These are phyloP conservation scores for Cadophora sp. DNA, from an alignment of 2,329 filamentous ascomycete genomes.

Conservation along the genomic window DNA sequence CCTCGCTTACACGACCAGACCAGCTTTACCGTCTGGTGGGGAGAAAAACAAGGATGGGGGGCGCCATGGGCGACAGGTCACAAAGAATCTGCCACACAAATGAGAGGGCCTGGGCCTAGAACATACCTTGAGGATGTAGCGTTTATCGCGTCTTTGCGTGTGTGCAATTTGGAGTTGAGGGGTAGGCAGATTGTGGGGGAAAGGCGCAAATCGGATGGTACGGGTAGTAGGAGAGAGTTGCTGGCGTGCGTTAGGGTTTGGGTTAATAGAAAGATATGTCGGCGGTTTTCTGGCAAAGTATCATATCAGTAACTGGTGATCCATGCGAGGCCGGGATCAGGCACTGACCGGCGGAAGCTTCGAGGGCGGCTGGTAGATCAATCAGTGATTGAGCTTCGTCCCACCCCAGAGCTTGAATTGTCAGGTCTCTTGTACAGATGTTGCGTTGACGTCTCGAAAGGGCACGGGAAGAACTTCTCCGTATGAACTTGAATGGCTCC, in stretches of 20 bases:
- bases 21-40: conserved; percentile 24
- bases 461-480: conserved; percentile 25
- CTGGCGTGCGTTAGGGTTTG: conserved; percentile 8
- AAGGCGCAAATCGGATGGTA: conserved; percentile 14
- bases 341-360: conserved; percentile 17
- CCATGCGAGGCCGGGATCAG: conserved; percentile 23
- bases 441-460: conserved; percentile 24
- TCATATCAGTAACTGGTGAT: conserved; percentile 30
- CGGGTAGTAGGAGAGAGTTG: conserved; percentile 8
- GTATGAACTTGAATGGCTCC: conserved; percentile 18
- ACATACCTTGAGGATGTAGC: conserved; percentile 32
- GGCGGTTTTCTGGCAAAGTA: conserved; percentile 28
- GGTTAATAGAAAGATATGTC: background rate
- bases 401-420: conserved; percentile 17
- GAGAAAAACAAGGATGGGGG: conserved; percentile 37
- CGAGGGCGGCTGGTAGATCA: conserved; percentile 14
- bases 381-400: conserved; percentile 25
- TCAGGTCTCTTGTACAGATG: conserved; percentile 15
- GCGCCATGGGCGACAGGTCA: conserved; percentile 30
- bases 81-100: conserved; percentile 27
- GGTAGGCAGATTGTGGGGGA: conserved; percentile 11
- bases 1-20: conserved; percentile 33
- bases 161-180: background rate
- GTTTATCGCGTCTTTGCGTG: conserved; percentile 26
- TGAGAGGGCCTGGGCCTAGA: conserved; percentile 28